A percentile compares a stretch with the other conserved stretches of the same genome.
These are phyloP conservation scores for Microcera coccophila DNA, from an alignment of 2,329 filamentous ascomycete species.

Conservation along the genomic window DNA sequence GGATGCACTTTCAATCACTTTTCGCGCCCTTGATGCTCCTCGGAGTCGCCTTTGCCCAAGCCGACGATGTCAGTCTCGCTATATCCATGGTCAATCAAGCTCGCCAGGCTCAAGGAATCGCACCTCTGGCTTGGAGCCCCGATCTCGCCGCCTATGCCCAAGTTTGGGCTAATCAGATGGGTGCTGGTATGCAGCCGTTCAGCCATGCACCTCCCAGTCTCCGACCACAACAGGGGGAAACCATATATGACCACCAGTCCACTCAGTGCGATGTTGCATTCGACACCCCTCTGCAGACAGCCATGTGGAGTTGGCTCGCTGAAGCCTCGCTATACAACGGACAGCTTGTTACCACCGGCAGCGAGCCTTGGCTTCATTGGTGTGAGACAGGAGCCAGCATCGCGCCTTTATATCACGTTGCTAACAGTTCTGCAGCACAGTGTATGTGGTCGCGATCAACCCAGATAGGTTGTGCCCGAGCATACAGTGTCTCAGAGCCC, in stretches of 20 bases:
- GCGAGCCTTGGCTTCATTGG: constrained; percentile 36
- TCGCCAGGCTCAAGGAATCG: constrained; percentile 26
- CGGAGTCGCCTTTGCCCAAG: constrained; percentile 9
- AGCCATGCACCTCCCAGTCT: constrained; percentile 29
- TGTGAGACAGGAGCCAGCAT: constrained; percentile 23
- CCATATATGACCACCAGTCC: constrained; percentile 30
- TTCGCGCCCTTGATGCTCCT: constrained; percentile 13
- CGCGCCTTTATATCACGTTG: not conserved
- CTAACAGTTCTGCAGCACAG: constrained; percentile 28
- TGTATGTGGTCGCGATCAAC: constrained; percentile 35
- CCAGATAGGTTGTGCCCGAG: constrained; percentile 33
- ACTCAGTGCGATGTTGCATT: constrained; percentile 28
- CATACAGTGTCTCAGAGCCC: constrained; percentile 29
- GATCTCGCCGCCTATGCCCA: constrained; percentile 32
- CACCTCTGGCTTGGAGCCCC: constrained; percentile 28
- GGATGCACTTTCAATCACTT: not conserved
- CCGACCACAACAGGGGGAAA: constrained; percentile 35
- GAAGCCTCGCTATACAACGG: constrained; percentile 29
- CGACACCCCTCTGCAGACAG: constrained; percentile 28
- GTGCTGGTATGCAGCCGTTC: constrained; percentile 27
- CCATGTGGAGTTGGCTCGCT: constrained; percentile 30
- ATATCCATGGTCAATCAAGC: constrained; percentile 32
- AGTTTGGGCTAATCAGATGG: constrained; percentile 35
- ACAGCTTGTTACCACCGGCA: constrained; percentile 29
- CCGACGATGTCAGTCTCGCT: constrained; percentile 24